phyloP scores from a whole-genome alignment of 2,329 filamentous ascomycete species.

The Cordyceps cateniannulata region DNA sequence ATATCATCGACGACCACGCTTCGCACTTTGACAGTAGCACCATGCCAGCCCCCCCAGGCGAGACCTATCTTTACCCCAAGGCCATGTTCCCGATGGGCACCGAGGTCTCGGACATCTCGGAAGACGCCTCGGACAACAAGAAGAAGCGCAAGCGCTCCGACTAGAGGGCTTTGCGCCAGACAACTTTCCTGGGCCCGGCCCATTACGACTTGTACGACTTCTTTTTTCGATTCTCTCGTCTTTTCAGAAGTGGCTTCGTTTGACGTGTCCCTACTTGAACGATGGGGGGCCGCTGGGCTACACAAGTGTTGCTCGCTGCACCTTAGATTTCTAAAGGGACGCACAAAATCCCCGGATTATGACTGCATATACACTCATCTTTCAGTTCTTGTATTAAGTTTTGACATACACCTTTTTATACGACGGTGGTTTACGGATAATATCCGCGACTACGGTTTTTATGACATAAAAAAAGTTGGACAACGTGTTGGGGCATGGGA shows the following conservation, averaged over 20 bases:
- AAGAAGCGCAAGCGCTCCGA: constrained; percentile 71
- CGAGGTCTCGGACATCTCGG: constrained; percentile 58
- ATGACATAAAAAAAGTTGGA: constrained; percentile 26
- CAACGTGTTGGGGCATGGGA: constrained; percentile 19
- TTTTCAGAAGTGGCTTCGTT: neutral
- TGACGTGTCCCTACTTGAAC: neutral
- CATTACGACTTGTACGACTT: constrained; percentile 10
- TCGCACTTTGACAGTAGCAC: constrained; percentile 36
- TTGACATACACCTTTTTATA: constrained; percentile 26
- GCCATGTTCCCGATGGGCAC: constrained; percentile 77
- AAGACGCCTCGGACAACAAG: constrained; percentile 42
- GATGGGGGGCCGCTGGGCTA: neutral
- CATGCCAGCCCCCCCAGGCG: constrained; percentile 39
- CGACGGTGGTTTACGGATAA: constrained; percentile 20
- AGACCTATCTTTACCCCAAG: constrained; percentile 66
- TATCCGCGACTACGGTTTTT: constrained; percentile 14
- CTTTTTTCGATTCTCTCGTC: neutral
- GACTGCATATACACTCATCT: constrained; percentile 22
- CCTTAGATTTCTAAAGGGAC: constrained; percentile 2
- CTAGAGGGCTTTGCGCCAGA: constrained; percentile 29
- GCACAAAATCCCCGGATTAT: constrained; percentile 8
- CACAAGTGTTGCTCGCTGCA: neutral
- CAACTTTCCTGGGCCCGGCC: constrained; percentile 1
- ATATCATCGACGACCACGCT: constrained; percentile 69
- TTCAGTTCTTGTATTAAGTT: constrained; percentile 41